phyloP scores from a whole-genome alignment of 148 eudicot genomes.

The Arbutus unedo region DNA sequence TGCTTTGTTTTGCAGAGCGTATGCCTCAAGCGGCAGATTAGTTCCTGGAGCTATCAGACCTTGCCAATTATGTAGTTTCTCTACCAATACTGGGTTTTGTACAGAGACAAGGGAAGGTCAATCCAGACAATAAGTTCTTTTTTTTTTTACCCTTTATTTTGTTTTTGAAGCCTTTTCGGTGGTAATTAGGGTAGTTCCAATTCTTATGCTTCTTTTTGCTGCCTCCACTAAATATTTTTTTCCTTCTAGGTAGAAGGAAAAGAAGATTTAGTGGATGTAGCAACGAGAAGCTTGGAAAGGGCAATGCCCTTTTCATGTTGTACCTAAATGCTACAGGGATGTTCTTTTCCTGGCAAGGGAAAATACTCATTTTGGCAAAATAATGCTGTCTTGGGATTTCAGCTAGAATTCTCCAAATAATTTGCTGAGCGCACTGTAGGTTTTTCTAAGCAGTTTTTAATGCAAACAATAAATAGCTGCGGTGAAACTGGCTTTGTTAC shows the following conservation, averaged over 20 bases:
- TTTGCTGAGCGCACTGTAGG: background rate
- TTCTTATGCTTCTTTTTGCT: slow-evolving; percentile 94
- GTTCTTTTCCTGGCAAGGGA: slow-evolving; percentile 23
- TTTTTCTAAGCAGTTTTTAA: slow-evolving; percentile 3
- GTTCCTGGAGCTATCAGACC: background rate
- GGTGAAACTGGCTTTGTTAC: background rate
- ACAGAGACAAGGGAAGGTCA: slow-evolving; percentile 10
- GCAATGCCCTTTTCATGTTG: slow-evolving; percentile 38
- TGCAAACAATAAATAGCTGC: background rate
- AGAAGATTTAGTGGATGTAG: slow-evolving; percentile 85
- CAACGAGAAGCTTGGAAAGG: slow-evolving; percentile 90
- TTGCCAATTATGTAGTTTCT: background rate
- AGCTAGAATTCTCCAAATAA: background rate
- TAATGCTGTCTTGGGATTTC: background rate
- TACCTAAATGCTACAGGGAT: background rate
- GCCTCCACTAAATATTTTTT: slow-evolving; percentile 86
- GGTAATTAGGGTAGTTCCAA: slow-evolving; percentile 30
- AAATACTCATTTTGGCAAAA: slow-evolving; percentile 18
- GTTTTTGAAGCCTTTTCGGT: background rate
- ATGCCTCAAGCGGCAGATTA: background rate
- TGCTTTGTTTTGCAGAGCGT: slow-evolving; percentile 6
- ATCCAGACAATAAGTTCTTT: background rate
- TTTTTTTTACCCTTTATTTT: slow-evolving; percentile 2
- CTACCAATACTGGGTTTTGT: background rate
- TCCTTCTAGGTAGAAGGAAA: slow-evolving; percentile 32